A percentile compares a stretch with the other conserved stretches of the same genome.
Conservation (phyloP, 169 alveolate species). For the Plasmodium vivax region DNA sequence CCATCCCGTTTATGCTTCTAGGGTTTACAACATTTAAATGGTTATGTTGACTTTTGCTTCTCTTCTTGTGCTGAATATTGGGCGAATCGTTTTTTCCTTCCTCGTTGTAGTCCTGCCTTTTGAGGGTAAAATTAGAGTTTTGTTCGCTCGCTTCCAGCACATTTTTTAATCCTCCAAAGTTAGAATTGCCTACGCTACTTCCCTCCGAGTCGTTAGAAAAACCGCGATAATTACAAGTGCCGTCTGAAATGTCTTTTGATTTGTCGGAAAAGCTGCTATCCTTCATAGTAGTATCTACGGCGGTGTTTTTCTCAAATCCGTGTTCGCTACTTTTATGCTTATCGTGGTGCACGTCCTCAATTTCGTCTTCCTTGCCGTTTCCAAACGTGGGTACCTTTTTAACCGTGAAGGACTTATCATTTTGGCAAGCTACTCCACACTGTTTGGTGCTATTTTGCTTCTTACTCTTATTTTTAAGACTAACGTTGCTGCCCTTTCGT, state of each 20-base stretch:
- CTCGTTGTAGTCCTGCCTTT: neutral
- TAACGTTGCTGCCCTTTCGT: neutral
- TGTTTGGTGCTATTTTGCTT: neutral
- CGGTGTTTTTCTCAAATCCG: neutral
- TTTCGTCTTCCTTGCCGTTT: constrained; percentile 28
- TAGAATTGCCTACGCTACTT: constrained; percentile 1
- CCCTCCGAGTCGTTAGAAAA: neutral
- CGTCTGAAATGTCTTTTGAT: constrained; percentile 12
- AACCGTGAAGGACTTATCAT: neutral
- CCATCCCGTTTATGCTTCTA: constrained; percentile 3
- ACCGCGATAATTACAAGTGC: constrained; percentile 19
- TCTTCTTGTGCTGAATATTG: neutral
- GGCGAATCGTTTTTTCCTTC: neutral
- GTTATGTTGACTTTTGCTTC: neutral
- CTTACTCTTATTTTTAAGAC: neutral
- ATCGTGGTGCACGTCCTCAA: neutral
- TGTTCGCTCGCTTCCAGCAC: neutral
- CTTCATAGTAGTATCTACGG: constrained; percentile 18
- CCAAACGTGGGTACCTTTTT: constrained; percentile 68
- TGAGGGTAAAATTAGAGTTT: neutral
- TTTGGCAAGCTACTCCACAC: neutral
- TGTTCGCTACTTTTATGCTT: neutral
- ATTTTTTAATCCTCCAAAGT: neutral
- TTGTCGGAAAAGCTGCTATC: constrained; percentile 12
- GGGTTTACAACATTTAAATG: constrained; percentile 13